A percentile compares a stretch with the other conserved stretches of the same genome.
Evolutionary conservation across 805 yeast genomes (phyloP).

Genomic region (Metschnikowia corniflorae): DNA sequence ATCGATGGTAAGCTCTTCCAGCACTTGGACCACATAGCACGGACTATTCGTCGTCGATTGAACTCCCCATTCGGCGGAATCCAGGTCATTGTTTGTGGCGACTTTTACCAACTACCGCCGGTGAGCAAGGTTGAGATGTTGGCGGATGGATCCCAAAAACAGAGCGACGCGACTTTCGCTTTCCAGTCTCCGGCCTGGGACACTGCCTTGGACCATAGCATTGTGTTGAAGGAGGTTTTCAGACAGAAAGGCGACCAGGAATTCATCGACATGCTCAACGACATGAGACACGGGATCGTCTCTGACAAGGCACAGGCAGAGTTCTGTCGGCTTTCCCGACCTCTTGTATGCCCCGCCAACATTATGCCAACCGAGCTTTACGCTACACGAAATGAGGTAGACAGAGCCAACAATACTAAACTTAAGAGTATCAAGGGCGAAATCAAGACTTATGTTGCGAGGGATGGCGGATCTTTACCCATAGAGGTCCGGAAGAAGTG

Average conservation of each 20-base stretch:
- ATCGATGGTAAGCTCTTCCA: slow-evolving; percentile 75
- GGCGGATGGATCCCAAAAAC: slow-evolving; percentile 21
- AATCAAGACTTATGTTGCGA: slow-evolving; percentile 38
- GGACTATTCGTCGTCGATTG: slow-evolving; percentile 45
- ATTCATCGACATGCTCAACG: slow-evolving; percentile 75
- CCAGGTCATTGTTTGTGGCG: slow-evolving; percentile 88
- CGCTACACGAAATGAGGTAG: slow-evolving; percentile 85
- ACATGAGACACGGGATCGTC: slow-evolving; percentile 71
- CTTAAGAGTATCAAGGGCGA: slow-evolving; percentile 45
- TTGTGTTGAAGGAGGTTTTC: slow-evolving; percentile 74
- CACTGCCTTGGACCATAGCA: slow-evolving; percentile 56
- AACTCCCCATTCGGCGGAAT: slow-evolving; percentile 87
- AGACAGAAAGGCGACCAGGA: slow-evolving; percentile 80
- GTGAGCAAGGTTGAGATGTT: slow-evolving; percentile 44
- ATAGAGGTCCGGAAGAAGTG: slow-evolving; percentile 5
- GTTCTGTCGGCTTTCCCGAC: slow-evolving; percentile 56
- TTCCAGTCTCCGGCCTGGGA: slow-evolving; percentile 77
- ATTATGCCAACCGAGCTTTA: slow-evolving; percentile 86
- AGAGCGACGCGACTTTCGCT: slow-evolving; percentile 48
- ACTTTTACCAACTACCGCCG: slow-evolving; percentile 94
- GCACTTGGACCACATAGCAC: slow-evolving; percentile 69
- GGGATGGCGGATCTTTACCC: slow-evolving; percentile 37
- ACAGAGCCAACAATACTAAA: slow-evolving; percentile 56
- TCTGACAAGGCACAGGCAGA: slow-evolving; percentile 43
- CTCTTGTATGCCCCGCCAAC: slow-evolving; percentile 62